These are phyloP conservation scores for Citrus unshiu DNA, from an alignment of 345 rosid species.

Conservation along the genomic window DNA sequence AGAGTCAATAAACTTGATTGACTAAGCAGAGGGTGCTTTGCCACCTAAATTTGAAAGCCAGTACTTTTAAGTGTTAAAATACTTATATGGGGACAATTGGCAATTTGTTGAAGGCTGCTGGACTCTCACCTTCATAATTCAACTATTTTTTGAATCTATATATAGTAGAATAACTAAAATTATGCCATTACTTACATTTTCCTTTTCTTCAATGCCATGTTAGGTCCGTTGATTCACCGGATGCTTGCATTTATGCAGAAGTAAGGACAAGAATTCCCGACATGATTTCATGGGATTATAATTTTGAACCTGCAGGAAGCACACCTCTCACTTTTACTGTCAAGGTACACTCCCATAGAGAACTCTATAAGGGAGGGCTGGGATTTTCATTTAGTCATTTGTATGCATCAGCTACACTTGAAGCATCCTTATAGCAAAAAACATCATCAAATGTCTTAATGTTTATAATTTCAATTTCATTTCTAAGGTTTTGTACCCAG, in stretches of 20 bases:
- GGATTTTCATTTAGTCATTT: not conserved
- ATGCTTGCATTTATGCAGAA: conserved; percentile 85
- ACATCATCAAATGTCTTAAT: not conserved
- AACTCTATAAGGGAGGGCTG: not conserved
- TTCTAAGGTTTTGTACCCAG: not conserved
- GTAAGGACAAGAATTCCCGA: conserved; percentile 82
- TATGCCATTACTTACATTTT: not conserved
- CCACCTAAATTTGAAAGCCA: not conserved
- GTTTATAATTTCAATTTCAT: not conserved
- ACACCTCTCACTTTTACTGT: conserved; percentile 71
- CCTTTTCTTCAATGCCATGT: conserved; percentile 5
- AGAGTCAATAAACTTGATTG: not conserved
- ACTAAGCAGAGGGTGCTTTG: not conserved
- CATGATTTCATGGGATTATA: conserved; percentile 76
- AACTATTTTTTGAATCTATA: not conserved
- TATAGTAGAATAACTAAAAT: not conserved
- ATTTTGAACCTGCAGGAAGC: conserved; percentile 81
- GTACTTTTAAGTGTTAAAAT: not conserved
- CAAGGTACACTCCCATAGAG: conserved; percentile 36
- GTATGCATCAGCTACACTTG: not conserved
- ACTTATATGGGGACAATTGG: not conserved
- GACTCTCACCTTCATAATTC: not conserved
- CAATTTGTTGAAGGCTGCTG: too few relatives aligned
- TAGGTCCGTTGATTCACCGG: conserved; percentile 71
- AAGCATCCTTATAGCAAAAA: not conserved